Base-by-base conservation (phyloP, 352 stramenopile species). In the Pythium biforme region DNA sequence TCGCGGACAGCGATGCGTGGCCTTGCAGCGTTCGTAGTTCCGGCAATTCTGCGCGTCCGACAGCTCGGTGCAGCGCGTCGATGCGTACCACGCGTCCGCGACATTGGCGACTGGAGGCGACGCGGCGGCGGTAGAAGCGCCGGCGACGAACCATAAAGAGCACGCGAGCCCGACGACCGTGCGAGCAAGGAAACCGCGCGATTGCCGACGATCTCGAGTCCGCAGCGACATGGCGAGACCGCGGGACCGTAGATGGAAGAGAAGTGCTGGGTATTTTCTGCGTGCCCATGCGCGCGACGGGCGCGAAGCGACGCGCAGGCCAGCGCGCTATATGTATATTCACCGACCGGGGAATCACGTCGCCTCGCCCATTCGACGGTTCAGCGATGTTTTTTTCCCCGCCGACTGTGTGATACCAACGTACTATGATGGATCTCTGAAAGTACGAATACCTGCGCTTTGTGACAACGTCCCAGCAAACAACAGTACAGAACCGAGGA, bases 21-120 rank as follows among this genome's bases (percentile, higher is more conserved):
- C 78, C 79, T 98, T 98, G 73, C 96, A 99, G 23, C 94, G 89
- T 69, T 98, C 90, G 62, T 99, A 98, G 31, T 77, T 72, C 14
- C 29, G 52, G 55, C 86, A 94, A 1, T 56, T 50, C 33, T 60
- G 41, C 8, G 74, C 68, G 17, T 43, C 59, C 0, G 81, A 90
- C 5, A 59, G 46, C 56, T 89, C 76, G 15, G 76, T 74, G 40
- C 86, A 94, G 10, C 86, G 83, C 12, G 80, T 91, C 0, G 76
- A 63, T 14, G 63, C 17, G 43, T 89, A 90, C 81, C 71, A 89
- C 22, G 72, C 69, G 11, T 77, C 75, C 8, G 74, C 80, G 10
- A 86, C 59, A n/a, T 29, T 34, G 37, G 37, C 6, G 11, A 14
- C 9, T 17, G 55, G 55, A n/a, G 12, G n/a, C 14, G 48, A 14